Evolutionary conservation across 306 rosid genomes (phyloP).

Genomic region (Dalbergia cultrata): DNA sequence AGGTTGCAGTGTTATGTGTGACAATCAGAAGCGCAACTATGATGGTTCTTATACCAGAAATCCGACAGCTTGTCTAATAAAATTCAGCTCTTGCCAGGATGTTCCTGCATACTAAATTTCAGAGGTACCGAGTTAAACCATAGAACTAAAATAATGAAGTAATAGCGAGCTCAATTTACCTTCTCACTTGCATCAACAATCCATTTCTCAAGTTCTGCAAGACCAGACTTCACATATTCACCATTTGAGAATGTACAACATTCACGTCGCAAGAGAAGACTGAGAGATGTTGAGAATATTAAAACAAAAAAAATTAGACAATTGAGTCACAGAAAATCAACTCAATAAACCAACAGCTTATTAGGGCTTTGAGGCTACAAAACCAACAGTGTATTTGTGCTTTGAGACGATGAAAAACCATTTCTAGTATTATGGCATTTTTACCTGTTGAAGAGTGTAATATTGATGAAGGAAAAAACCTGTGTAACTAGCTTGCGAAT

Average conservation of each 20-base stretch:
- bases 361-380: constrained; percentile 6
- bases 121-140: constrained; percentile 40
- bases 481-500: constrained; percentile 93
- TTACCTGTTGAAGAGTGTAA: constrained; percentile 96
- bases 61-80: constrained; percentile 95
- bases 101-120: constrained; percentile 92
- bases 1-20: constrained; percentile 12
- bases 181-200: constrained; percentile 78
- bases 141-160: constrained; percentile 17
- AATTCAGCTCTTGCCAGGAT: constrained; percentile 96
- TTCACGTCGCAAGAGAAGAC: constrained; percentile 94
- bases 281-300: constrained; percentile 2
- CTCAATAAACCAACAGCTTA: not conserved
- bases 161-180: constrained; percentile 57
- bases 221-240: constrained; percentile 95
- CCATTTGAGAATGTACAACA: constrained; percentile 99
- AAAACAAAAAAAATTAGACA: too few relatives aligned
- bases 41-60: constrained; percentile 76
- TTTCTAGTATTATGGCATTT: constrained; percentile 12
- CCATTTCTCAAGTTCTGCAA: constrained; percentile 97
- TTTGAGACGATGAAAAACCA: not conserved
- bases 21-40: constrained; percentile 1
- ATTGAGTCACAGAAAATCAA: too few relatives aligned
- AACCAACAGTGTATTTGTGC: too few relatives aligned
- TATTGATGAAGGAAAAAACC: constrained; percentile 96